phyloP scores from a whole-genome alignment of 2,329 filamentous ascomycete genomes.

The Metarhizium anisopliae region DNA sequence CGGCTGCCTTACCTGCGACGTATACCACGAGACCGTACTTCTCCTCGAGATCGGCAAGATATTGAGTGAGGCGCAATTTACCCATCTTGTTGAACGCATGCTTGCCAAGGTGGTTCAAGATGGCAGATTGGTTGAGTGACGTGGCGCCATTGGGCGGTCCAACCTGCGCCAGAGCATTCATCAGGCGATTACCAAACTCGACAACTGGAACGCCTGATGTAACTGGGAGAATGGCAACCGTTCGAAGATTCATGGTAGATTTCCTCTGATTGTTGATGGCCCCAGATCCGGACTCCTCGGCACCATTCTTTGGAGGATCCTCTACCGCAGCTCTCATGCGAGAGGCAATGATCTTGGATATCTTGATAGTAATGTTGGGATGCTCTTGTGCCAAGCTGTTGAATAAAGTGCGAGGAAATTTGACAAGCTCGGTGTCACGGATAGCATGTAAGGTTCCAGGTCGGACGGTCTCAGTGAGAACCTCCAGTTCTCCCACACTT shows the following conservation, averaged over 20 bases:
- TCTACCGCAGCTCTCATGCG: constrained; percentile 87
- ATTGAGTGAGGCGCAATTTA: constrained; percentile 90
- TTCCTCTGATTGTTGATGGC: constrained; percentile 48
- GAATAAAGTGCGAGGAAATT: constrained; percentile 91
- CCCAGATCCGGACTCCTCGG: constrained; percentile 55
- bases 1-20: constrained; percentile 57
- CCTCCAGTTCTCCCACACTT: constrained; percentile 93
- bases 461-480: constrained; percentile 88
- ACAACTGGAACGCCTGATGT: constrained; percentile 87
- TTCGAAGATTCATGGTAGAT: constrained; percentile 85
- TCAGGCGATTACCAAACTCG: constrained; percentile 83
- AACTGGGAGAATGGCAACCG: constrained; percentile 85
- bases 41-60: constrained; percentile 92
- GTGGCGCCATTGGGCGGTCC: constrained; percentile 85
- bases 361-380: constrained; percentile 96
- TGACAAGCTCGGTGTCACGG: constrained; percentile 90
- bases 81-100: constrained; percentile 98
- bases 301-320: constrained; percentile 60
- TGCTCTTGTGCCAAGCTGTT: constrained; percentile 97
- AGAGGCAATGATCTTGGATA: constrained; percentile 95
- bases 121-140: constrained; percentile 84
- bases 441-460: constrained; percentile 91
- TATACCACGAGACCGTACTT: constrained; percentile 95
- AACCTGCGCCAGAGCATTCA: constrained; percentile 82
- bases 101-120: constrained; percentile 87